A percentile compares a stretch with the other conserved stretches of the same genome.
phyloP scores from a whole-genome alignment of 805 yeast species.

The Nakazawaea peltata region DNA sequence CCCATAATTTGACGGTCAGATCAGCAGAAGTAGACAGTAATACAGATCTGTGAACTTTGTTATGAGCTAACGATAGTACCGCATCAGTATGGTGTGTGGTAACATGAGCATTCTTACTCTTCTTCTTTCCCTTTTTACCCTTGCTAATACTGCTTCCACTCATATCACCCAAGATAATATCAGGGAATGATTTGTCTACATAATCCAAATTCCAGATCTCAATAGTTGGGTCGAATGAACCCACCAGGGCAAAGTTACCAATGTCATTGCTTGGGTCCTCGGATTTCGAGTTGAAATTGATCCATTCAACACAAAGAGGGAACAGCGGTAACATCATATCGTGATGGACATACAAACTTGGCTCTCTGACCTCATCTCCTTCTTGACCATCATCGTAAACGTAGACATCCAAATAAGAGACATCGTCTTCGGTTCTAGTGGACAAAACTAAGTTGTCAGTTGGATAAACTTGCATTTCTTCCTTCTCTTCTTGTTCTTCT shows the following conservation, averaged over 20 bases:
- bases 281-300: conserved; percentile 61
- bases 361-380: conserved; percentile 66
- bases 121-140: conserved; percentile 47
- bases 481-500: conserved; percentile 68
- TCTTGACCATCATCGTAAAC: conserved; percentile 80
- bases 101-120: conserved; percentile 39
- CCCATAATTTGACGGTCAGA: conserved; percentile 93
- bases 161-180: conserved; percentile 78
- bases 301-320: conserved; percentile 96
- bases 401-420: conserved; percentile 86
- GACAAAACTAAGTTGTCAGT: conserved; percentile 86
- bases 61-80: conserved; percentile 79
- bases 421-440: conserved; percentile 92
- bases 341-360: conserved; percentile 85
- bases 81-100: conserved; percentile 90
- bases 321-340: conserved; percentile 95
- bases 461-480: conserved; percentile 80
- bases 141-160: too few relatives aligned
- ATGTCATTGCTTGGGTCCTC: conserved; percentile 35
- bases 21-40: conserved; percentile 95
- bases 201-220: conserved; percentile 95
- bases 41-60: conserved; percentile 71
- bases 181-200: conserved; percentile 91
- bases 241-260: conserved; percentile 93
- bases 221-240: conserved; percentile 95